Conservation (phyloP, 129 eudicot genomes). For the Saussurea involucrata region DNA sequence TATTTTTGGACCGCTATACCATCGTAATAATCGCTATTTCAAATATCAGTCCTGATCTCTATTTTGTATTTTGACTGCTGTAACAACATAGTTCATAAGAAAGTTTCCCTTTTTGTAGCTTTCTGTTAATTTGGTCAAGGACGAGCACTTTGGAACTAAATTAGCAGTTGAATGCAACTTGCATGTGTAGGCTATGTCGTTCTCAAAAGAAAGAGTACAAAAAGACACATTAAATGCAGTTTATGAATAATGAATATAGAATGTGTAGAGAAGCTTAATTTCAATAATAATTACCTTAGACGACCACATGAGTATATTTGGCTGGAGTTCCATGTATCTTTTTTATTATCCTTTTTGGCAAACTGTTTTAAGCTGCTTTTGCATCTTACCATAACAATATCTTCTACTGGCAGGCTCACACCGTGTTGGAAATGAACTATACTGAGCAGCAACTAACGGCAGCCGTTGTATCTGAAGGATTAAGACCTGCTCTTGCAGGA, state of each 20-base stretch:
- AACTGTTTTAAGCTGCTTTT: slow-evolving; percentile 1
- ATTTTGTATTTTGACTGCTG: no score
- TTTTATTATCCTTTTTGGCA: neutral
- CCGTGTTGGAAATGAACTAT: slow-evolving; percentile 95
- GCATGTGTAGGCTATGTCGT: slow-evolving; percentile 1
- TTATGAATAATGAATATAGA: neutral
- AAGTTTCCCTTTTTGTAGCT: neutral
- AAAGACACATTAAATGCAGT: neutral
- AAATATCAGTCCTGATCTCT: no score
- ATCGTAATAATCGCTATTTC: no score
- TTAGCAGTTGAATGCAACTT: neutral
- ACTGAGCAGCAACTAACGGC: slow-evolving; percentile 91
- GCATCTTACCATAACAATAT: slow-evolving; percentile 6
- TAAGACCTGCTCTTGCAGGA: slow-evolving; percentile 84
- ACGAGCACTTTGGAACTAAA: neutral
- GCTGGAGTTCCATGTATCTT: neutral
- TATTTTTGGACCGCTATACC: no score
- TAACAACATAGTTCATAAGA: no score
- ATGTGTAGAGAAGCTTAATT: neutral
- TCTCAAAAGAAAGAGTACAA: slow-evolving; percentile 4
- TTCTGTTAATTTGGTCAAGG: neutral
- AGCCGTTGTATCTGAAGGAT: slow-evolving; percentile 78
- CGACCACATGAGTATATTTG: neutral
- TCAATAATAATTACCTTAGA: neutral
- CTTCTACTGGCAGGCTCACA: slow-evolving; percentile 72